These are phyloP conservation scores for Solanum etuberosum DNA, from an alignment of 257 asterid species.

Conservation along the genomic window DNA sequence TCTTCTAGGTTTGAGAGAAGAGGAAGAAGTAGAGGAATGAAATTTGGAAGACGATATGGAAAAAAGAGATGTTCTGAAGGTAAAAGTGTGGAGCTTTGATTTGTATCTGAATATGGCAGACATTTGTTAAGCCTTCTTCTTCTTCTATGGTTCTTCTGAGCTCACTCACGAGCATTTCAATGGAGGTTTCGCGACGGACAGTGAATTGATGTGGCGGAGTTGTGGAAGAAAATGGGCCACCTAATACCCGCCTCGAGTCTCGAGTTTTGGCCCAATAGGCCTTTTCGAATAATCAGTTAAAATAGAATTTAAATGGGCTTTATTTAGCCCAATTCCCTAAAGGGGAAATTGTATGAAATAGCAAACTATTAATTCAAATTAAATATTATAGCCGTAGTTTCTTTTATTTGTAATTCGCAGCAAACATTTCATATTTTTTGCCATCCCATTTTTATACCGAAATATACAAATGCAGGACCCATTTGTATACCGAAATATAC, in stretches of 20 bases:
- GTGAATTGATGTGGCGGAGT: not conserved
- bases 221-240: not conserved
- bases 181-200: not conserved
- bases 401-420: too few species aligned
- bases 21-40: conserved; percentile 11
- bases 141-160: not conserved
- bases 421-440: too few species aligned
- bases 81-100: conserved; percentile 33
- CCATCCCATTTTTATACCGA: too few species aligned
- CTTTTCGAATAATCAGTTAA: not conserved
- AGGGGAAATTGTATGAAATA: too few species aligned
- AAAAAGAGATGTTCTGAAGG: conserved; percentile 8
- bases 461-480: too few species aligned
- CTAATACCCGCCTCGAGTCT: not conserved
- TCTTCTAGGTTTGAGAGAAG: conserved; percentile 10
- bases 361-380: too few species aligned
- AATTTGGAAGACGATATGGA: conserved; percentile 8
- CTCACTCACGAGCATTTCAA: not conserved
- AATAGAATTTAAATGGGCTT: not conserved
- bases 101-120: conserved; percentile 32
- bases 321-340: not conserved
- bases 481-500: too few species aligned
- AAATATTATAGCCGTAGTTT: too few species aligned
- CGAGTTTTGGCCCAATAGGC: not conserved
- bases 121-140: conserved; percentile 22